Base-by-base conservation (phyloP, 2,329 filamentous ascomycete genomes). In the Huntiella bhutanensis region DNA sequence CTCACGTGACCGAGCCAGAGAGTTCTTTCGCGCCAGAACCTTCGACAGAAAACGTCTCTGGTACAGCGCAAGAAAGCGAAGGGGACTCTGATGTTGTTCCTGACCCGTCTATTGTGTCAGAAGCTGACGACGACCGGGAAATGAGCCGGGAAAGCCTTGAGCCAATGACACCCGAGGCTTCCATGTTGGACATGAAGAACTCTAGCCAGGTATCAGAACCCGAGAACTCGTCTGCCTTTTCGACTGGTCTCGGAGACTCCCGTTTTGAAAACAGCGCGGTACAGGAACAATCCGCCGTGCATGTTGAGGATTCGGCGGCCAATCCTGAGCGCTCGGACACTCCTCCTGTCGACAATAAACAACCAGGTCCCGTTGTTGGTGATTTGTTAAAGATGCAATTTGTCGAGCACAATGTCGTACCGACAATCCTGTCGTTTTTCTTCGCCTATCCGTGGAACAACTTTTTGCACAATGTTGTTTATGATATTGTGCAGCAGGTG, bases 361-460 rank as follows among this genome's bases (percentile, higher is more conserved):
- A 45, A 5, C 13, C 7, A 7, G 32, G 11, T 2, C 42, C 86
- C 2, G 86, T 98, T 16, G 91, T 98, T 8, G 91, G 91, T 44
- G 91, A 98, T 60, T 82, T 80, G 55, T 67, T 98, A 50, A 98
- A 98, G 65, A 87, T 91, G 61, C 86, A 88, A 63, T 96, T 98
- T 64, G 87, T 96, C 17, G 81, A 95, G 60, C 77, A 96, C 61
- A 76, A 78, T 53, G 91, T 98, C 52, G 87, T 98, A 45, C 91
- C 91, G 22, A 94, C 86, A 2, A 96, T 98, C 56, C 64, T 98
- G 85, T 83, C 86, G 48, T 96, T 96, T 67, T 98, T 98, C 65
- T 98, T 98, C 67, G 77, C 81, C 50, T 98, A 96, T 57, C 88
- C 91, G 1, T 98, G 91, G 91, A 98, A 98, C 63, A 98, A 98